A percentile compares a stretch with the other conserved stretches of the same genome.
Conservation (phyloP, 345 rosid species). For the Angophora floribunda region DNA sequence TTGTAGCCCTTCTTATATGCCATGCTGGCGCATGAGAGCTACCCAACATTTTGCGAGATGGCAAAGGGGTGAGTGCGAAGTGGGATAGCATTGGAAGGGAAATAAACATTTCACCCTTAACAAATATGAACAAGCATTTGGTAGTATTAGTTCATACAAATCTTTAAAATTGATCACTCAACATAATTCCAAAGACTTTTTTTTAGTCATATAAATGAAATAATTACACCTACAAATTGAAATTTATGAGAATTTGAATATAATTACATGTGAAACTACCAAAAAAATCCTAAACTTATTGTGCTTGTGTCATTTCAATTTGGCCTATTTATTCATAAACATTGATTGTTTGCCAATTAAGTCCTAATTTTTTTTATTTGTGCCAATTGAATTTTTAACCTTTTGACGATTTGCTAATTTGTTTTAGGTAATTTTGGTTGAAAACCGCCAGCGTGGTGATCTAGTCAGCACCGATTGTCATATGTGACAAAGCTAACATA, state of each 20-base stretch:
- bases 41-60: background rate
- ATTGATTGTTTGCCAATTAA: too few species aligned
- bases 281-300: too few species aligned
- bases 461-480: accelerated
- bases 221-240: background rate
- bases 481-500: accelerated
- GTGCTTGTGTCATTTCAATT: accelerated
- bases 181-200: background rate
- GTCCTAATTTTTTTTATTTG: too few species aligned
- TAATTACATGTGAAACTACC: background rate
- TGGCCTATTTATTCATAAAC: too few species aligned
- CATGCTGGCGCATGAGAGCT: too few species aligned
- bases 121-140: background rate
- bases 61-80: background rate
- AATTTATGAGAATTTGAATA: background rate
- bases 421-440: too few species aligned
- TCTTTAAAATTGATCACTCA: background rate
- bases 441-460: too few species aligned
- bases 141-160: background rate
- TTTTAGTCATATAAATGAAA: background rate
- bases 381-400: too few species aligned
- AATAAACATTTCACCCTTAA: background rate
- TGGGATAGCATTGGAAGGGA: background rate
- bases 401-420: too few species aligned
- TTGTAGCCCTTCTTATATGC: too few species aligned